Percentiles rank a stretch among this genome's conserved stretches.
Conservation (phyloP, 805 yeast species). For the Candida alai region DNA sequence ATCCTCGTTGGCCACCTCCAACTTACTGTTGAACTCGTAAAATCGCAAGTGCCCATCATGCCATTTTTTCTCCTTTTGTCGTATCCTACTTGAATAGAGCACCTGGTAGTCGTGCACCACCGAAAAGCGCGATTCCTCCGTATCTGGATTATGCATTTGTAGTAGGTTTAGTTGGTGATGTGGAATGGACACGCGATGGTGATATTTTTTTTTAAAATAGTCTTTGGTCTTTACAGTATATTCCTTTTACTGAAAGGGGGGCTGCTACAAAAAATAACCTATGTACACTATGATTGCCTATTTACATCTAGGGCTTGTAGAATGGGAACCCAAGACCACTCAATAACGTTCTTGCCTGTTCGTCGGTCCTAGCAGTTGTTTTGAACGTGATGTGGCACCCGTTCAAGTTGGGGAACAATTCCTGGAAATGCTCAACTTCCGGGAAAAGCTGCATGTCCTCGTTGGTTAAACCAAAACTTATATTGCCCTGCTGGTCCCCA, state of each 20-base stretch:
- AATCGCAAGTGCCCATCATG: conserved; percentile 45
- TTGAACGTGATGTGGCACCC: conserved; percentile 84
- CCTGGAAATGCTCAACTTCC: conserved; percentile 86
- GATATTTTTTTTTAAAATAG: too few relatives aligned
- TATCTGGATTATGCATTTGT: conserved; percentile 11
- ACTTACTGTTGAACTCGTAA: conserved; percentile 47
- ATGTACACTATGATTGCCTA: conserved; percentile 7
- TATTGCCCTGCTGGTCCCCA: conserved; percentile 84
- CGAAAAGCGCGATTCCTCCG: conserved; percentile 27
- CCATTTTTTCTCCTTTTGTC: conserved; percentile 49
- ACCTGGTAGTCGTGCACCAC: conserved; percentile 45
- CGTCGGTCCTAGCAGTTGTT: conserved; percentile 86
- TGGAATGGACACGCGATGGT: too few relatives aligned
- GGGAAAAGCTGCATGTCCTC: conserved; percentile 84
- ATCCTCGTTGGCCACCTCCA: conserved; percentile 39
- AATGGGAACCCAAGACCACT: conserved; percentile 84
- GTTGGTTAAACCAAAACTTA: conserved; percentile 77
- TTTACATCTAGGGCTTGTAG: conserved; percentile 19
- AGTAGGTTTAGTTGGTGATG: neutral
- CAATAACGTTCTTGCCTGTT: conserved; percentile 80
- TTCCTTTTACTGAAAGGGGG: too few relatives aligned
- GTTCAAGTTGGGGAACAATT: conserved; percentile 80
- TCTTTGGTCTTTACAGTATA: too few relatives aligned
- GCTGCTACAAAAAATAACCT: too few relatives aligned
- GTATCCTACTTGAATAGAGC: conserved; percentile 42